Evolutionary conservation across 192 early-diverging fungal species (phyloP), one percentile per base, ranked within the genome.

Genomic region (Obelidium mucronatum): DNA sequence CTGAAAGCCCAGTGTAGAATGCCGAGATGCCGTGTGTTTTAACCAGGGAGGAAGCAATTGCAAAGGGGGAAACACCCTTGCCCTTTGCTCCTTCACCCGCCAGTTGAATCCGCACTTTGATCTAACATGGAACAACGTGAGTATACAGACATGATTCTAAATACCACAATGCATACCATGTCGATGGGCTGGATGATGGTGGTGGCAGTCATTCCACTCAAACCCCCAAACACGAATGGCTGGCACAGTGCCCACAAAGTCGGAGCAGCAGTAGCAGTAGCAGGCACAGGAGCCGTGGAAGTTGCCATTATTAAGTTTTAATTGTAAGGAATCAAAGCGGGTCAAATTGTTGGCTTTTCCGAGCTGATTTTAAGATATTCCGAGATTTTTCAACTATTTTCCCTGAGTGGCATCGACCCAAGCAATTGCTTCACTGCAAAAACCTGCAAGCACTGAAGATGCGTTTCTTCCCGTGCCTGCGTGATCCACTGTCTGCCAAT

Each of bases 71-170:
- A 15, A 35, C 53, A 11, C 53, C 53, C 54, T 35, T 37, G 24
- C 64, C 75, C 60, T 52, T 73, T 2, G 52, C 66, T 48, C 85
- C 85, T 53, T 86, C 82, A 6, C 85, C 84, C 6, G 74, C 63
- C 0, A 88, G 79, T 58, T 88, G 87, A 67, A 88, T 81, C 26
- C 85, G 74, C 44, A 88, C 87, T 69, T 88, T 88, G 63, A 85
- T 54, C 69, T 72, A 19, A 5, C n/a, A n/a, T n/a, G n/a, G n/a
- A n/a, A n/a, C 13, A 52, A n/a, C 13, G 15, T 52, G 51, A n/a
- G 15, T 52, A n/a, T 52, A n/a, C 51, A n/a, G 15, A n/a, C n/a
- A n/a, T n/a, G n/a, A n/a, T n/a, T n/a, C n/a, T n/a, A 64, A 40
- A 64, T 24, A 40, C 22, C 13, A n/a, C 36, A 19, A 28, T 35